Evolutionary conservation across 2,329 filamentous ascomycete species (phyloP), one percentile per base, ranked within the genome.

Genomic region (Stagonosporopsis vannaccii): DNA sequence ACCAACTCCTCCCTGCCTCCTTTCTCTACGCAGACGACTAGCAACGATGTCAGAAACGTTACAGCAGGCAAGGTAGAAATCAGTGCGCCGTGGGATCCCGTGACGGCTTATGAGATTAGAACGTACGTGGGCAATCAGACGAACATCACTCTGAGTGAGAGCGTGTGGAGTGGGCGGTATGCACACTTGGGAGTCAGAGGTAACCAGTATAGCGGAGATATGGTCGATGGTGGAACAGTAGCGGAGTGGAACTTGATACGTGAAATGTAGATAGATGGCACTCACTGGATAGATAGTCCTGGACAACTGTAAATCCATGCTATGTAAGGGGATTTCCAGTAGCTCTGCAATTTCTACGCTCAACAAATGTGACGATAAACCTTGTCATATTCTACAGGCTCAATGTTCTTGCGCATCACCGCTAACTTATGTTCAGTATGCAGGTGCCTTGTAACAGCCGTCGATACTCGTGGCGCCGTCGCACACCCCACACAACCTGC

Each of bases 161-260:
- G 66, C 30, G 74, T 79, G 15, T 82, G 71, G 75, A 80, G 74
- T 50, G 80, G 79, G 4, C 60, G 73, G 50, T 82, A 70, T 67
- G 80, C 77, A 36, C 79, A 76, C 58, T 64, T 86, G 62, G 75
- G 75, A n/a, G 76, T 85, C 15, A 65, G 67, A 47, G 83, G 83
- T 1, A 83, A 79, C 63, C 74, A 76, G 63, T 77, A 75, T 17
- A 66, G 70, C 11, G 60, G 61, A 20, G 70, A 58, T 58, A 65
- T 57, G 43, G 51, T 12, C 69, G 79, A 60, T 72, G 83, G 82
- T 0, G 80, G 79, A 2, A 84, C 80, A 35, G 82, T 85, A 1
- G 82, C 81, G 15, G 83, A 85, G 73, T 84, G 80, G 76, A 79
- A 74, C 58, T 48, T 80, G 32, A 63, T 78, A 40, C 51, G 42